Base-by-base conservation (phyloP, 106 monocot species). In the Dendrobium catenatum region DNA sequence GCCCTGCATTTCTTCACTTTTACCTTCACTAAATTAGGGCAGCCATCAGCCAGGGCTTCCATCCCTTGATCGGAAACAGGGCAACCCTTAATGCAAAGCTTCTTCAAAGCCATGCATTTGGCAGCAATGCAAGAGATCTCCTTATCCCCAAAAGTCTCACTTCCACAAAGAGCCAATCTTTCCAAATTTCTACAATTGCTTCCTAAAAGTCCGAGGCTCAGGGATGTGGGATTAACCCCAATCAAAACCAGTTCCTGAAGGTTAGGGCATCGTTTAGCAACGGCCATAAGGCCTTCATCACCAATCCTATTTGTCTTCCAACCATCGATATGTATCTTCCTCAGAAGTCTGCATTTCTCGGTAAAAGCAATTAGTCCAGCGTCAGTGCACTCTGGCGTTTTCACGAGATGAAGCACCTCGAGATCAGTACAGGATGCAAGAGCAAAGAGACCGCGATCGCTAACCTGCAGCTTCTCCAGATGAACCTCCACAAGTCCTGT, bases 241-340 rank as follows among this genome's bases (percentile, higher is more conserved):
- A 93, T 96, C 55, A 95, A 68, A 16, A 95, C 93, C 64, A 95
- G 82, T 61, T 95, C 93, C 66, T 91, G 93, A 73, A 95, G 75
- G 27, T 91, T 89, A 26, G 84, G 84, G 77, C 93, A 96, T 1
- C 76, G 72, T 42, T 77, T 77, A 0, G 91, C 91, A 2, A 93
- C 81, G 0, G 86, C 77, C 2, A 80, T 68, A 19, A 96, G 82
- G 8, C 91, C 91, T 15, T 84, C 85, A 33, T 93, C 91, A 8
- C 93, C 95, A 22, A 93, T 91, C 44, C 93, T 76, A 59, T 93
- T 95, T 4, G 86, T 93, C 79, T 90, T 95, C 92, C 90, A 92
- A 6, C 95, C 95, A 70, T 95, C 95, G 17, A 92, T 87, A 79
- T 95, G 95, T 19, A 95, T 72, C 87, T 95, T 95, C 48, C 95